Evolutionary conservation across 768 basidiomycete genomes (phyloP), one percentile per base, ranked within the genome.

Genomic region (Floccularia luteovirens): DNA sequence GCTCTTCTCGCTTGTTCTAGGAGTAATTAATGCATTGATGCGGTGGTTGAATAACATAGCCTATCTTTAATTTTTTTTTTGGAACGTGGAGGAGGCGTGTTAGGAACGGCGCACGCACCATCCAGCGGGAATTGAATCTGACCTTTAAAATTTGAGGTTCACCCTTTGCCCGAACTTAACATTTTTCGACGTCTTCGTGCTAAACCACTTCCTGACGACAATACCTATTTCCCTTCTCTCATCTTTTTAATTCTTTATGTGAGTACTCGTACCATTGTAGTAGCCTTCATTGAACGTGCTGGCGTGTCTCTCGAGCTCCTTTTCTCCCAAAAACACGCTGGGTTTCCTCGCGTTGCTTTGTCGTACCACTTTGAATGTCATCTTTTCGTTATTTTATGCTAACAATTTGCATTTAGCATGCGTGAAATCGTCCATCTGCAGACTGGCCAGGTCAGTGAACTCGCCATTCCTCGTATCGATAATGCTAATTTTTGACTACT

Each of bases 401-500:
- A 50, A 64, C 54, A 34, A 60, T 52, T 40, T 57, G 56, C 48
- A 53, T 58, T 31, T 53, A 90, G 88, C 75, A 91, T 90, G 89
- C 89, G 93, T 75, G 93, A 98, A 82, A 97, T 98, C 69, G 93
- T 98, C 62, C 94, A 98, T 71, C 82, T 98, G 58, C 94, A 98
- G 67, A 97, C 94, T 49, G 94, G 94, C 71, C 94, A 96, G 80
- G 90, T 90, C 56, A 55, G 82, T 66, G 37, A 35, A 45, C 41
- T 24, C 24, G 19, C 27, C 23, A 27, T 24, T 20, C n/a, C 11
- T 36, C 7, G 22, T 39, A 25, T 42, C 16, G 24, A 39, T 37
- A 37, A 30, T 41, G 20, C 20, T 31, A 31, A 44, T 53, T 46
- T 52, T 61, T 52, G 53, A 60, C 43, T 46, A 47, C 38, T 52